Evolutionary conservation across 2,329 filamentous ascomycete genomes (phyloP).

Genomic region (Dactylellina haptotyla): DNA sequence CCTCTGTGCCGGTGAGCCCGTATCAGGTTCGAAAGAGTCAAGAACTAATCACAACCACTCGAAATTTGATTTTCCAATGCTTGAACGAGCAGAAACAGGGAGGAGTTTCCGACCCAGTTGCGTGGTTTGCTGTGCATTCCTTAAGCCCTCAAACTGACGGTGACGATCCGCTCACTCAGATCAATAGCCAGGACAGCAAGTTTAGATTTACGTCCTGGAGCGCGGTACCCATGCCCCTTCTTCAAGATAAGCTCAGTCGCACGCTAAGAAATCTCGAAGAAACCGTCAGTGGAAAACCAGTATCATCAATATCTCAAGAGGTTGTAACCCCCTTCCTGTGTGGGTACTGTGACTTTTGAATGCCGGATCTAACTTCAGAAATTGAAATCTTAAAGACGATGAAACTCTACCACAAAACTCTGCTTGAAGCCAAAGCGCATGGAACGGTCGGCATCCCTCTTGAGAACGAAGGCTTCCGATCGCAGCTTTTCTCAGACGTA

Average conservation of each 20-base stretch:
- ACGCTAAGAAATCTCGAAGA: slow-evolving; percentile 1
- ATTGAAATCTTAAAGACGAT: neutral
- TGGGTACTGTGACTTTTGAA: neutral
- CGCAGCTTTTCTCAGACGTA: neutral
- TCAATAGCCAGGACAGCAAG: slow-evolving; percentile 7
- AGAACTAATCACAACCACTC: slow-evolving; percentile 1
- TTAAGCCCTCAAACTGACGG: slow-evolving; percentile 31
- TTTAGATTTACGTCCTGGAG: slow-evolving; percentile 25
- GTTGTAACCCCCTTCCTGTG: neutral
- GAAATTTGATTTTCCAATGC: neutral
- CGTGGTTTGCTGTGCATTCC: slow-evolving; percentile 29
- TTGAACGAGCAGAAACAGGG: slow-evolving; percentile 3
- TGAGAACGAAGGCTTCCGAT: neutral
- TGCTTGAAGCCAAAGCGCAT: neutral
- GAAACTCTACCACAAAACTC: neutral
- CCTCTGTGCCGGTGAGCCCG: neutral
- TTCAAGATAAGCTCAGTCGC: slow-evolving; percentile 7
- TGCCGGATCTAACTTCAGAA: neutral
- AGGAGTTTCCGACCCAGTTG: neutral
- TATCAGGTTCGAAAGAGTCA: slow-evolving; percentile 8
- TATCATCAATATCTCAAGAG: neutral
- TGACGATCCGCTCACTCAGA: slow-evolving; percentile 12
- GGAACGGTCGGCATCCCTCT: slow-evolving; percentile 19
- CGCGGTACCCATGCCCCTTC: slow-evolving; percentile 12
- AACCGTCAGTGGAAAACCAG: neutral